Percentiles rank a stretch among this genome's conserved stretches.
Conservation (phyloP, 2,329 filamentous ascomycete species). For the Tolypocladium paradoxum region DNA sequence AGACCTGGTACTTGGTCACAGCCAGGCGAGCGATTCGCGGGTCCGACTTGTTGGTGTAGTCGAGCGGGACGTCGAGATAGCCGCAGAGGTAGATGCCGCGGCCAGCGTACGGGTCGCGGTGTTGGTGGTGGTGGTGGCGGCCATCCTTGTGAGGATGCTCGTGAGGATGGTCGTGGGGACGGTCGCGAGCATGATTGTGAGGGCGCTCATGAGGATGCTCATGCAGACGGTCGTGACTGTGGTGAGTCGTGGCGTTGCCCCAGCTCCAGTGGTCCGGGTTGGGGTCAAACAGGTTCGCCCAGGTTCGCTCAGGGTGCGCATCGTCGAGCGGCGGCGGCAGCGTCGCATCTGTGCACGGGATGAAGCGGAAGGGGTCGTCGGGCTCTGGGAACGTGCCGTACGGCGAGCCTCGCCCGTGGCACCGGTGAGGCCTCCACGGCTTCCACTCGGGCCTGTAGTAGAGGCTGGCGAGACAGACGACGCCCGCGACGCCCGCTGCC, state of each 20-base stretch:
- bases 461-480: slow-evolving; percentile 1
- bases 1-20: slow-evolving; percentile 38
- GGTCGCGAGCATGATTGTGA: background rate
- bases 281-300: slow-evolving; percentile 31
- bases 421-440: slow-evolving; percentile 3
- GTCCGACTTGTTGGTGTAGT: slow-evolving; percentile 34
- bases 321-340: slow-evolving; percentile 31
- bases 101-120: slow-evolving; percentile 21
- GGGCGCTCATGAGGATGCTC: background rate
- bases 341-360: slow-evolving; percentile 33
- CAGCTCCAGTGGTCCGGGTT: slow-evolving; percentile 36
- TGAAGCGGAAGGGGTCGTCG: slow-evolving; percentile 34
- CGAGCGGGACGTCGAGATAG: slow-evolving; percentile 36
- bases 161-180: background rate
- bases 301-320: slow-evolving; percentile 20
- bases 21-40: slow-evolving; percentile 32
- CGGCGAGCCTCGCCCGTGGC: slow-evolving; percentile 2
- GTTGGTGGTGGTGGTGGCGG: background rate
- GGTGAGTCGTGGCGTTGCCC: slow-evolving; percentile 19
- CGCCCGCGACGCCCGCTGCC: background rate
- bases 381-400: slow-evolving; percentile 24
- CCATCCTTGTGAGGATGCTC: background rate
- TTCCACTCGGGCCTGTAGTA: background rate
- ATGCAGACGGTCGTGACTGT: no score
- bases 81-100: slow-evolving; percentile 37